Base-by-base conservation (phyloP, 345 rosid genomes). In the Syzygium aqueum region DNA sequence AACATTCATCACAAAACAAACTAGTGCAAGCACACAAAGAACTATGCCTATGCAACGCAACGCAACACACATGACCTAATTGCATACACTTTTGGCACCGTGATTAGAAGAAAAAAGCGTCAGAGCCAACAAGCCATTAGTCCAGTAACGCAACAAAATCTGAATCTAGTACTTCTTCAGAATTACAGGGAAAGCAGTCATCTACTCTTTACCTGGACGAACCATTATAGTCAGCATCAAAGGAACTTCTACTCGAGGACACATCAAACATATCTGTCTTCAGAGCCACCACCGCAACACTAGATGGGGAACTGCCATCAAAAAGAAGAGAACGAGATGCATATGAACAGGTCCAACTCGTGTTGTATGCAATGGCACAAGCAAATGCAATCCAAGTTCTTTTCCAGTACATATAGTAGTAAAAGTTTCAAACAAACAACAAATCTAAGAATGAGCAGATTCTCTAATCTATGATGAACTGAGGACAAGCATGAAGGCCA, bases 281-380 rank as follows among this genome's bases (percentile, higher is more conserved):
- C 89, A 95, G 57, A 86, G 89, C 92, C 83, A 92, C 90, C 54
- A 93, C 92, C 85, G 94, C 95, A 87, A 96, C 93, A 87, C 86
- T 89, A 90, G 98, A 92, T 22, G 99, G 98, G 61, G 94, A 93
- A 92, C 98, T 97, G 92, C 90, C 89, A 83, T 90, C 84, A 65
- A 85, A 77, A 86, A 84, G 56, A 85, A 54, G 40, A 50, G 78
- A 85, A 19, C 15, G 8, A 84, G 61, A 54, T 33, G 27, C 46
- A 28, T 43, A 53, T 85, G 67, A 87, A 37, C 40, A 21, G 30
- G 22, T 40, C 23, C 46, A 73, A 33, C 13, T 33, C 9, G 33
- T 33, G 37, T 73, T 33, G 25, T 33, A 73, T 73, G 80, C 80
- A 73, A 10, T 7, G 25, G 40, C 65, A 85, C 37, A 30, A 61